Percentiles rank a stretch among this genome's conserved stretches.
Evolutionary conservation across 768 basidiomycete species (phyloP).

Genomic region (Agrocybe praecox): DNA sequence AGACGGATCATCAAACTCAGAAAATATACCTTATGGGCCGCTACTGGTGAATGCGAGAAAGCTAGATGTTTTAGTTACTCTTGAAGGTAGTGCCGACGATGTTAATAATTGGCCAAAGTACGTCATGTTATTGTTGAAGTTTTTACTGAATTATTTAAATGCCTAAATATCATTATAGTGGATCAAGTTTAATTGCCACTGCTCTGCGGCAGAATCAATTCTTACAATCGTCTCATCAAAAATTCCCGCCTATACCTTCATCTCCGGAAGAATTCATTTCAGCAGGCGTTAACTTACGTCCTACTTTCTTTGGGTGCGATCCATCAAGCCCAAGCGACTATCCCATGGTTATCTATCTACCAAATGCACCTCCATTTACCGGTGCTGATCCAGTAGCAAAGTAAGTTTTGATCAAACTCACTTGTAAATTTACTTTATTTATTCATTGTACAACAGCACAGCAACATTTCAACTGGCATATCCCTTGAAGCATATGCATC

Average conservation of each 20-base stretch:
- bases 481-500: constrained; percentile 47
- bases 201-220: constrained; percentile 44
- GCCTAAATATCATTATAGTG: constrained; percentile 36
- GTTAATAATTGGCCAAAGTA: constrained; percentile 69
- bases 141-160: background rate
- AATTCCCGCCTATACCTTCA: constrained; percentile 65
- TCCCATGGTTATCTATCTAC: constrained; percentile 75
- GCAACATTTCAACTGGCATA: constrained; percentile 65
- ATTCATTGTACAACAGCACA: constrained; percentile 38
- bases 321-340: constrained; percentile 54
- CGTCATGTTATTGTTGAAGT: constrained; percentile 19
- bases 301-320: constrained; percentile 84
- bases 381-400: constrained; percentile 67
- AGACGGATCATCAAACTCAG: constrained; percentile 70
- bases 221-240: constrained; percentile 53
- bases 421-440: constrained; percentile 2
- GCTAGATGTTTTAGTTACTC: constrained; percentile 75
- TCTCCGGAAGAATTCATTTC: constrained; percentile 52
- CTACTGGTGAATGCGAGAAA: constrained; percentile 68
- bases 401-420: constrained; percentile 33
- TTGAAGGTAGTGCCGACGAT: constrained; percentile 70
- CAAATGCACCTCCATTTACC: constrained; percentile 71
- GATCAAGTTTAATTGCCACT: constrained; percentile 51
- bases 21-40: constrained; percentile 73
- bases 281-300: constrained; percentile 63